Evolutionary conservation across 805 yeast genomes (phyloP), one percentile per base, ranked within the genome.

Genomic region (Vanderwaltozyma polyspora): DNA sequence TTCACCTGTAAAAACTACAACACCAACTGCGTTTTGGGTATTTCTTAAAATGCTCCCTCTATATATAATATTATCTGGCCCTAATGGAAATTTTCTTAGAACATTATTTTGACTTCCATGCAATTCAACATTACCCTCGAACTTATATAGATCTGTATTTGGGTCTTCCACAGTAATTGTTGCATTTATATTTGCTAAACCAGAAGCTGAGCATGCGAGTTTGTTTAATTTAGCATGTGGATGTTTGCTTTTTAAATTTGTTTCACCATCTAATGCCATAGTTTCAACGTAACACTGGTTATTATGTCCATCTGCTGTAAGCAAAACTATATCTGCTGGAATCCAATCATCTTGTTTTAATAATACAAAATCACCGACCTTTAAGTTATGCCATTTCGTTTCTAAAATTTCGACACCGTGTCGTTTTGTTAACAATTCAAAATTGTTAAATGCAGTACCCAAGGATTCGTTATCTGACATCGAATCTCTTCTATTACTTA

Each of bases 201-300:
- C 71, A 2, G 66, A 54, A 0, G 74, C 79, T 3, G 67, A 61
- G 16, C 67, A 61, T 28, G 78, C 64, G 9, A 57, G 42, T 12
- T 70, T 68, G 27, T 76, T 67, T 2, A 89, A 45, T 40, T 76
- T 82, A 2, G 69, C 64, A 41, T 78, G 80, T 0, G 95, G 82
- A 14, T 63, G 60, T 46, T 74, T 76, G 6, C 82, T 68, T 55
- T 91, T 91, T 40, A 91, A 64, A 52, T 86, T 89, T 0, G 97
- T 91, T 57, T 91, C 98, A 33, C 99, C 99, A 59, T 91, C 98
- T 32, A 91, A 66, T 1, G 95, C 98, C 89, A 89, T 86, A 1
- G 99, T 91, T 56, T 91, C 99, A 14, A 87, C 76, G 43, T 74
- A 83, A 37, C 76, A 72, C 26, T 79, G 86, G 41, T 69, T 70